phyloP scores from a whole-genome alignment of 129 eudicot species.

The Oenanthe sinensis region DNA sequence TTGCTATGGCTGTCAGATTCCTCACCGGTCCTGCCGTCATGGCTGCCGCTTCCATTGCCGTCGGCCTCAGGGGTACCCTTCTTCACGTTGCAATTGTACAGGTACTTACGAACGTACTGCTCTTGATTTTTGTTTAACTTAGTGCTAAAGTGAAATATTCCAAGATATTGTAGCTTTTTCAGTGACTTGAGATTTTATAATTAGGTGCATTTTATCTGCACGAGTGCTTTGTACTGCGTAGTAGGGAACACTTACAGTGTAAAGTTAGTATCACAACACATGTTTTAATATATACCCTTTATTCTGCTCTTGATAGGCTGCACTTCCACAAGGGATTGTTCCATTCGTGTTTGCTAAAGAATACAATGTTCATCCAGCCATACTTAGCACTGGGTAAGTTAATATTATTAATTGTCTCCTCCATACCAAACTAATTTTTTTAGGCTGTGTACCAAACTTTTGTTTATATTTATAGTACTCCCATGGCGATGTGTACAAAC shows the following conservation, averaged over 20 bases:
- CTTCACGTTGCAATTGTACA: slow-evolving; percentile 87
- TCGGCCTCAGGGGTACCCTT: slow-evolving; percentile 89
- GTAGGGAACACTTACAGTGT: not conserved
- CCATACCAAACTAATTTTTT: not conserved
- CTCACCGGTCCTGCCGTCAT: slow-evolving; percentile 92
- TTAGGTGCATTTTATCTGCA: not conserved
- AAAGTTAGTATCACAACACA: not conserved
- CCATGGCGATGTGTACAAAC: too few relatives aligned
- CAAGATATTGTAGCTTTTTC: not conserved
- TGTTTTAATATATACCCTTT: not conserved
- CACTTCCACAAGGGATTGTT: slow-evolving; percentile 97
- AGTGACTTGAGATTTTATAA: not conserved
- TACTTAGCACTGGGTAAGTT: slow-evolving; percentile 91
- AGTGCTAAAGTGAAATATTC: not conserved
- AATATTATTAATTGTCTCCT: too few relatives aligned
- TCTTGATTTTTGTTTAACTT: not conserved
- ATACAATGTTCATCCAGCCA: slow-evolving; percentile 87
- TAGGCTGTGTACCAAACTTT: not conserved
- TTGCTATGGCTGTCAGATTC: slow-evolving; percentile 91
- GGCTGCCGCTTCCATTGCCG: slow-evolving; percentile 77
- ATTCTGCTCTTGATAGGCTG: slow-evolving; percentile 48
- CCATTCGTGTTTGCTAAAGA: slow-evolving; percentile 97
- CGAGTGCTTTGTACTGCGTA: not conserved
- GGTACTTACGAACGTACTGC: slow-evolving; percentile 19
- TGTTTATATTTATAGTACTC: not conserved